These are phyloP conservation scores for Ophiostoma angusticollis DNA, from an alignment of 2,329 filamentous ascomycete genomes.

Conservation along the genomic window DNA sequence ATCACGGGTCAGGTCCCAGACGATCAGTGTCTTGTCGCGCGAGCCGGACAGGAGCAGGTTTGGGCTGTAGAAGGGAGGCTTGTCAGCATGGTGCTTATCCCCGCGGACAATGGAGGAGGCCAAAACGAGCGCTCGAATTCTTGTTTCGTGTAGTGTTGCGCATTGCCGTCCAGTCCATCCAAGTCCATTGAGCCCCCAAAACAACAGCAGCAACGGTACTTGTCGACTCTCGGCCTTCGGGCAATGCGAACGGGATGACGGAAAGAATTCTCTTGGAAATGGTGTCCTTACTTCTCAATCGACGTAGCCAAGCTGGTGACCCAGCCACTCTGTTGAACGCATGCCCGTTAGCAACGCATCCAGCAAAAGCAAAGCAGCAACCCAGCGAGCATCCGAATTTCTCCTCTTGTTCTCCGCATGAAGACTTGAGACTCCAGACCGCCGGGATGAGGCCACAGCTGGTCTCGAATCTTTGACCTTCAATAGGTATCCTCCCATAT, in stretches of 20 bases:
- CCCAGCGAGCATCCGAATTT: neutral
- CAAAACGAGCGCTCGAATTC: too few relatives aligned
- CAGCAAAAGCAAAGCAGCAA: neutral
- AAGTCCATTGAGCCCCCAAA: too few relatives aligned
- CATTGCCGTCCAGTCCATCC: too few relatives aligned
- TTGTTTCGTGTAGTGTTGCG: too few relatives aligned
- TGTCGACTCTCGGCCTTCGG: neutral
- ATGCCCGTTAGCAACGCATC: slow-evolving; percentile 7
- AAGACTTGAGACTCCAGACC: too few relatives aligned
- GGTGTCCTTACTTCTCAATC: slow-evolving; percentile 76
- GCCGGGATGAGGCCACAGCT: too few relatives aligned
- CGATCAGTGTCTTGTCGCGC: slow-evolving; percentile 98
- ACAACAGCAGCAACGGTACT: too few relatives aligned
- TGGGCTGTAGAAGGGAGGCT: slow-evolving; percentile 44
- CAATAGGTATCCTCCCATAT: too few relatives aligned
- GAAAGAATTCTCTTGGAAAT: neutral
- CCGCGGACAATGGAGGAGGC: too few relatives aligned
- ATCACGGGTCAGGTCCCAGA: slow-evolving; percentile 99
- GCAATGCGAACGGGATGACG: neutral
- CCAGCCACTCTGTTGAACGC: slow-evolving; percentile 64
- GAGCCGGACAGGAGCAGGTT: slow-evolving; percentile 98
- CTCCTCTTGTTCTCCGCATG: neutral
- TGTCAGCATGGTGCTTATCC: neutral
- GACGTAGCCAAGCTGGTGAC: slow-evolving; percentile 97
- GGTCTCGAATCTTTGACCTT: too few relatives aligned